Base-by-base conservation (phyloP, 106 monocot species). In the Allium fistulosum region DNA sequence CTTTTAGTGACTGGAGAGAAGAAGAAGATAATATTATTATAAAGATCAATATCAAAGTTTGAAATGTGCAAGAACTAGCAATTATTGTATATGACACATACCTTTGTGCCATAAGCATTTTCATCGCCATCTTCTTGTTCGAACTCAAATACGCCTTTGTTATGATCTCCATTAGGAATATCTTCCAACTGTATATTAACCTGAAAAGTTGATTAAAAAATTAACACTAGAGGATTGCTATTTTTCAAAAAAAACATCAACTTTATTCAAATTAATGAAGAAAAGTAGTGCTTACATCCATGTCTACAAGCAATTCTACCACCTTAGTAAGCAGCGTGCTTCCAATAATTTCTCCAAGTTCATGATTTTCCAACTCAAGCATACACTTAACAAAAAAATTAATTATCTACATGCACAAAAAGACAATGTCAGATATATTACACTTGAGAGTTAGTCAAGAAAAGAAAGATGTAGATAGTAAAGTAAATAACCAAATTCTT, bases 121-220 rank as follows among this genome's bases (percentile, higher is more conserved):
- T 81, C 80, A 17, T 78, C 84, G 17, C 76, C 37, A 62, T 90
- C 89, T 76, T 92, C 97, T 57, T 88, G 65, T 61, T 96, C 91
- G 79, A 92, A 87, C 63, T 92, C 92, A 85, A 99, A 99, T 74
- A 99, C 78, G 9, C 92, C 90, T 77, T 71, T 87, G 70, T 70
- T 90, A 55, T 72, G 67, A 26, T 92, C 92, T 57, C 84, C 84
- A 26, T 76, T 74, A 15, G 74, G 73, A 49, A 92, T 81, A 49
- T 99, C 87, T 55, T 87, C 88, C 92, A 84, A 90, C 50, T 61
- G 82, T 80, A 99, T 92, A 63, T 90, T 85, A 58, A 89, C 86
- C 96, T 97, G 16, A 53, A 73, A 57, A 15, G 55, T 17, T 57
- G 53, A 22, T 71, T 60, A 15, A 61, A 16, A 57, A 22, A 53